phyloP scores from a whole-genome alignment of 1,139 yeast genomes.

The Spathaspora jeffriesii region DNA sequence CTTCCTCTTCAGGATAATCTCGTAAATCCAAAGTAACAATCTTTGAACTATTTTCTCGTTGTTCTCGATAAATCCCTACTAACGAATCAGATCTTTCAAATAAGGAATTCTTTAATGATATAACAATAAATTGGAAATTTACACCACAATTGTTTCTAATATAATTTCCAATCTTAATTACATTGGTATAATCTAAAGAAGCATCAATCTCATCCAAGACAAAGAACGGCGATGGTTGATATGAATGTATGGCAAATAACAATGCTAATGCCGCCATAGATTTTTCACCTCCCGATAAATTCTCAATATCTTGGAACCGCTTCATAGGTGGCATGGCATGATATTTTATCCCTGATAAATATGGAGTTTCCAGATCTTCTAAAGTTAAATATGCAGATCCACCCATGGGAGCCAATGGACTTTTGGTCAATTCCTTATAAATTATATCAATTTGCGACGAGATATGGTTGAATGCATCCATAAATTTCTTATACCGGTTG shows the following conservation, averaged over 20 bases:
- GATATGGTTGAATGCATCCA: conserved; percentile 75
- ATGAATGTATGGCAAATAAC: conserved; percentile 87
- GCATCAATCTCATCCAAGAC: conserved; percentile 98
- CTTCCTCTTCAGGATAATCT: conserved; percentile 51
- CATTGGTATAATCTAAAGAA: conserved; percentile 90
- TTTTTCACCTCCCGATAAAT: conserved; percentile 95
- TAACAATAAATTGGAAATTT: conserved; percentile 88
- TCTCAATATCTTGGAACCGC: conserved; percentile 90
- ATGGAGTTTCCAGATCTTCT: conserved; percentile 92
- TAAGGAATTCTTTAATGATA: conserved; percentile 83
- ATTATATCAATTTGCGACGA: conserved; percentile 71
- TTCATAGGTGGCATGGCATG: conserved; percentile 98
- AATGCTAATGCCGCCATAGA: conserved; percentile 95
- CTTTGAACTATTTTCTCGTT: conserved; percentile 70
- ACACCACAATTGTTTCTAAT: conserved; percentile 78
- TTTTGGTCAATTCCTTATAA: conserved; percentile 86
- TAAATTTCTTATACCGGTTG: conserved; percentile 62
- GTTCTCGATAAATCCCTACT: conserved; percentile 93
- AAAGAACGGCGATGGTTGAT: conserved; percentile 93
- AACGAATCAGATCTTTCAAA: conserved; percentile 89
- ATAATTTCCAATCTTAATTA: conserved; percentile 80
- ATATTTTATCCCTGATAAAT: conserved; percentile 76
- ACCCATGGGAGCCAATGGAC: conserved; percentile 72
- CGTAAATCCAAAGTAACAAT: conserved; percentile 75
- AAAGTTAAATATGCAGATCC: conserved; percentile 90